Evolutionary conservation across 306 rosid species (phyloP), one percentile per base, ranked within the genome.

Genomic region (Prunus campanulata): DNA sequence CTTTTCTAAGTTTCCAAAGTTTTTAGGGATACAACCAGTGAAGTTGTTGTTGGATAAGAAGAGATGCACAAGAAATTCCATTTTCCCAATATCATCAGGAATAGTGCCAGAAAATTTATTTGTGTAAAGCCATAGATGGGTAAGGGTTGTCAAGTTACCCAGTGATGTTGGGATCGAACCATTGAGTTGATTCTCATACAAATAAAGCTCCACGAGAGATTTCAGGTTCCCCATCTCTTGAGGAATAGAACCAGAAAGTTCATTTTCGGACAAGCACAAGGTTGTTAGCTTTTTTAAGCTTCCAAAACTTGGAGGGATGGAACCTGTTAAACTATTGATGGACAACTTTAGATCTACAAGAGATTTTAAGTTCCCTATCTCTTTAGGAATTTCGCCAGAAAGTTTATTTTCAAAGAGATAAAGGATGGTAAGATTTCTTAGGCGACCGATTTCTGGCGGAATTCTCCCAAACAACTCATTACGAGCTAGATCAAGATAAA

Each of bases 21-120:
- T 47, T 47, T n/a, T 52, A 6, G 81, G 83, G 10, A 84, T 81
- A 61, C 66, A 56, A 7, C 86, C 84, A 32, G 42, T 47, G 11
- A 47, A 47, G 14, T 47, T 47, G 51, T 47, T 47, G 11, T 9
- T 9, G 51, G 51, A 35, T 35, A 35, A 35, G 39, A 35, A 5
- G 39, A 35, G 39, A 35, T 35, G 8, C 39, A 35, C 51, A 47
- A 47, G 51, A 47, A 12, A 47, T 47, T 47, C 51, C 3, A 47
- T 9, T 9, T 47, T 47, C 51, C 51, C 51, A 2, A 47, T 47
- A 9, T 47, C 29, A 68, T 54, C 22, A 5, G 90, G 90, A 16
- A 74, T 70, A 60, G 29, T 14, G 20, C 90, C 86, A n/a, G 83
- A 47, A 27, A 87, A 51, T 15, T 73, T 66, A 78, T 87, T 87